Conservation (phyloP, 2,329 filamentous ascomycete genomes). For the Aspergillus felis region DNA sequence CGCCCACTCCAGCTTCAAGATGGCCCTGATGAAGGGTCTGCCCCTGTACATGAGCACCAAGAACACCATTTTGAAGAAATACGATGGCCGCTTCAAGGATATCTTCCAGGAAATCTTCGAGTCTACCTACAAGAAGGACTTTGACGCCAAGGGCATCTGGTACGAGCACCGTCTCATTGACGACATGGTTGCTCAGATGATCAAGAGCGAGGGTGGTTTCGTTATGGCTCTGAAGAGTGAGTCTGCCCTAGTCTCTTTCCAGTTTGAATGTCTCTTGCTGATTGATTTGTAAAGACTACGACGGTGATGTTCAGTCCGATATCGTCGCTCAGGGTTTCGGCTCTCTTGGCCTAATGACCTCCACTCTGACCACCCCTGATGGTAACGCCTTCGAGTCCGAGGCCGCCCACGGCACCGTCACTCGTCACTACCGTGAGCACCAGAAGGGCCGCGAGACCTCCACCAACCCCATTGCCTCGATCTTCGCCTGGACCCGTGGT, state of each 20-base stretch:
- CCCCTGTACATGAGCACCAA: slow-evolving; percentile 99
- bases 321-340: slow-evolving; percentile 98
- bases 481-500: slow-evolving; percentile 98
- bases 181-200: slow-evolving; percentile 99
- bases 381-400: slow-evolving; percentile 97
- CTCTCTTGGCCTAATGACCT: slow-evolving; percentile 97
- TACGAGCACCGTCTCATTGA: slow-evolving; percentile 99
- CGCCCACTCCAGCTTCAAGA: slow-evolving; percentile 94
- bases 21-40: slow-evolving; percentile 78
- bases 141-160: slow-evolving; percentile 92
- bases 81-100: slow-evolving; percentile 98
- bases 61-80: slow-evolving; percentile 99
- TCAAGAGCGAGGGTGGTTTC: slow-evolving; percentile 96
- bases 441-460: slow-evolving; percentile 97
- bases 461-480: slow-evolving; percentile 97
- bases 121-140: slow-evolving; percentile 76
- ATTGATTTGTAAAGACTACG: slow-evolving; percentile 66
- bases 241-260: slow-evolving; percentile 30
- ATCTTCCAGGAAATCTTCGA: slow-evolving; percentile 99
- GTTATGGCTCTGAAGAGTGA: slow-evolving; percentile 97
- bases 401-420: slow-evolving; percentile 96
- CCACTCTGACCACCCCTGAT: slow-evolving; percentile 91
- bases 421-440: slow-evolving; percentile 97
- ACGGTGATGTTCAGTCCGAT: slow-evolving; percentile 97
- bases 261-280: neutral